phyloP scores from a whole-genome alignment of 1,139 yeast genomes.

The Oligophagozyma castellii region DNA sequence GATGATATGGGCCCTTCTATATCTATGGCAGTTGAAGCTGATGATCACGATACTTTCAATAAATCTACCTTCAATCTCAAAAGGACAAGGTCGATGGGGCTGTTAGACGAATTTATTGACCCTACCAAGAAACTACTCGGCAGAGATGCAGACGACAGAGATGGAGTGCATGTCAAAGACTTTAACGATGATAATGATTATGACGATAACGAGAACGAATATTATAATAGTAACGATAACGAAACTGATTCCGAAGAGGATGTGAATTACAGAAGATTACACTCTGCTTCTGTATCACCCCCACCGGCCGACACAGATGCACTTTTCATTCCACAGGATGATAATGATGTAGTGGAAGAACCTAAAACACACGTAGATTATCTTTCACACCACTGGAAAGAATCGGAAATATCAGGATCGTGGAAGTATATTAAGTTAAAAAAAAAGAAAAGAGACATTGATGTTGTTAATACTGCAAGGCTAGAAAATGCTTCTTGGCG shows the following conservation, averaged over 20 bases:
- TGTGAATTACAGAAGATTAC: slow-evolving; percentile 4
- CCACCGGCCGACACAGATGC: slow-evolving; percentile 28
- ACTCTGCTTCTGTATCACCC: slow-evolving; percentile 20
- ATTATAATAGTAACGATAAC: slow-evolving; percentile 8
- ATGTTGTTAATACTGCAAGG: slow-evolving; percentile 50
- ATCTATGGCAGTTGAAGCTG: slow-evolving; percentile 48
- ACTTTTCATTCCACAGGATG: slow-evolving; percentile 55
- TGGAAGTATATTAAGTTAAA: slow-evolving; percentile 87
- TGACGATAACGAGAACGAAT: slow-evolving; percentile 6
- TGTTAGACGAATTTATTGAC: slow-evolving; percentile 58
- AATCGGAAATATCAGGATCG: slow-evolving; percentile 78
- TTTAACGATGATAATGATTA: slow-evolving; percentile 10
- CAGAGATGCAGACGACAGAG: slow-evolving; percentile 5
- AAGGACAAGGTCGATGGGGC: slow-evolving; percentile 73
- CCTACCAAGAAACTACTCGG: slow-evolving; percentile 26
- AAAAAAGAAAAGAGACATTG: slow-evolving; percentile 38
- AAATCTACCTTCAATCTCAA: slow-evolving; percentile 64
- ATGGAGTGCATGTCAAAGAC: slow-evolving; percentile 4
- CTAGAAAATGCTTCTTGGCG: slow-evolving; percentile 77
- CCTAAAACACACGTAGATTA: slow-evolving; percentile 91
- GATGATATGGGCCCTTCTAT: slow-evolving; percentile 27
- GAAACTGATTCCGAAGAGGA: slow-evolving; percentile 9
- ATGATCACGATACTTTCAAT: slow-evolving; percentile 57
- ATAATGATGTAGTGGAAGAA: slow-evolving; percentile 63
- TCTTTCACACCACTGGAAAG: slow-evolving; percentile 91